Evolutionary conservation across 2,329 filamentous ascomycete species (phyloP).

Genomic region (Rutstroemia sp.): DNA sequence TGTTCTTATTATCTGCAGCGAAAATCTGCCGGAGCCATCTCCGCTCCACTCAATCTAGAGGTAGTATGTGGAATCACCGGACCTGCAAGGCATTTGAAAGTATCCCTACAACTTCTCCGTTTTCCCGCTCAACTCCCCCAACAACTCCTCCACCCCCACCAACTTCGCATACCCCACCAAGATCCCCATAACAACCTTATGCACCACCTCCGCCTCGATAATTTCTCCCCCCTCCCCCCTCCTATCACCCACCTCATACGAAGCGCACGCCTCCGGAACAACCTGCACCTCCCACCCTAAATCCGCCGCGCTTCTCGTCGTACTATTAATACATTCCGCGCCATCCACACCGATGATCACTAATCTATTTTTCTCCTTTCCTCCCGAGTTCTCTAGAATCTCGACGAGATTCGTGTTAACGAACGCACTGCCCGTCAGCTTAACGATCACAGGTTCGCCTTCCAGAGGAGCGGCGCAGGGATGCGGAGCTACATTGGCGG

Average conservation of each 20-base stretch:
- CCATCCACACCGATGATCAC: slow-evolving; percentile 22
- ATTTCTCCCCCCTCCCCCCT: neutral
- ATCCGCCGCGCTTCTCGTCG: slow-evolving; percentile 17
- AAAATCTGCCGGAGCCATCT: no score
- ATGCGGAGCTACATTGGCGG: slow-evolving; percentile 14
- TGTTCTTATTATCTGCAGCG: no score
- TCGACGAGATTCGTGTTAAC: slow-evolving; percentile 6
- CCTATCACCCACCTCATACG: slow-evolving; percentile 6
- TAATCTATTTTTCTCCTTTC: slow-evolving; percentile 11
- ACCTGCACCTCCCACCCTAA: slow-evolving; percentile 19
- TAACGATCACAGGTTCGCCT: slow-evolving; percentile 15
- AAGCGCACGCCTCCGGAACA: slow-evolving; percentile 20
- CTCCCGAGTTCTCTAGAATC: neutral
- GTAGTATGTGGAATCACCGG: no score
- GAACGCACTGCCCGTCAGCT: slow-evolving; percentile 19
- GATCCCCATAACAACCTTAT: neutral
- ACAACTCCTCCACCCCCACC: neutral
- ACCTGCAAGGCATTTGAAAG: no score
- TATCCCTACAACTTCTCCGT: neutral
- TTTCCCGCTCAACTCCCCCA: neutral
- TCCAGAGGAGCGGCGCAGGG: slow-evolving; percentile 10
- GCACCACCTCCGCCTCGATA: neutral
- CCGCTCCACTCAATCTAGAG: no score
- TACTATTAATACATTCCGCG: slow-evolving; percentile 19
- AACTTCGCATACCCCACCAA: neutral